Evolutionary conservation across 345 rosid species (phyloP), one percentile per base, ranked within the genome.

Genomic region (Camelina hispida): DNA sequence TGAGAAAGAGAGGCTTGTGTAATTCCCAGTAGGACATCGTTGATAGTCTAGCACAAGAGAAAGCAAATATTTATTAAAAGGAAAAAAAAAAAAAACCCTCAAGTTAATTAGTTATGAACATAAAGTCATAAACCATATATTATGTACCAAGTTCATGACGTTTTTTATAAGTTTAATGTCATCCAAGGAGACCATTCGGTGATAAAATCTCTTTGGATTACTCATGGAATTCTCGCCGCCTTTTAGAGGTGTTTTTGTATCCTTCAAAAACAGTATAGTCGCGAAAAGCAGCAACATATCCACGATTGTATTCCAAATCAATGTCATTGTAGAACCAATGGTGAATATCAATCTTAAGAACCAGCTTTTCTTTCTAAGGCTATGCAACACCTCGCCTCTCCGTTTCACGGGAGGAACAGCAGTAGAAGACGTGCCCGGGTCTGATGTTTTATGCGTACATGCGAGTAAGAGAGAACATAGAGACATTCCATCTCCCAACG

Each of bases 1-100:
- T 66, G 73, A 20, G 93, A 88, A 66, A 92, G 81, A 40, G 84
- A 83, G 55, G 89, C 92, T 70, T 90, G 89, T 37, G 89, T 85
- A 23, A 85, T 59, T 61, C 93, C 97, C 22, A 88, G 14, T 6
- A 88, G 25, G 37, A 86, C 93, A 74, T 93, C 96, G 17, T 88
- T 90, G 69, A 90, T 58, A 11, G 97, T 92, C 97, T 92, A 47
- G 66, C 7, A 7, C 16, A 43, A 76, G 57, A 54, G 28, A 28
- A 59, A 44, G 11, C 15, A 51, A 67, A 67, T 8, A 66, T 74
- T 57, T 50, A 68, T 7, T 20, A n/a, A 44, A 4, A 43, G 13
- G 1, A 14, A 43, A 40, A 37, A 10, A 38, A 10, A 38, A 10
- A 3, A 14, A 38, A 57, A 5, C 17, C 34, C 18, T 37, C 7